Base-by-base conservation (phyloP, 192 early-diverging fungal genomes). In the Coemansia sp. region DNA sequence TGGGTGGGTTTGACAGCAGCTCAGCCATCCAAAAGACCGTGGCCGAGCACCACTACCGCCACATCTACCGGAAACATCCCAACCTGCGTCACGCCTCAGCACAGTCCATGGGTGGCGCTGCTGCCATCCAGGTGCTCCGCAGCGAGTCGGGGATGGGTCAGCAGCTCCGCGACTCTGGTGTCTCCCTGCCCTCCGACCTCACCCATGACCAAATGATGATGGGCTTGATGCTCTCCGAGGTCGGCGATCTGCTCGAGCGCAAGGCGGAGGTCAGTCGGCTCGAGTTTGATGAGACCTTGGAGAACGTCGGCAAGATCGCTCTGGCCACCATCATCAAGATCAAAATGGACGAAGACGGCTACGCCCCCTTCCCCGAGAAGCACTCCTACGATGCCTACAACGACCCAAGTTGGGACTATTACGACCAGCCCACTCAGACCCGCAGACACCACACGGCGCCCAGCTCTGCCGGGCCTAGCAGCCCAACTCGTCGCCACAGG, bases 271-370 rank as follows among this genome's bases (percentile, higher is more conserved):
- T 39, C 13, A 62, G 62, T 7, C 61, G 58, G 12, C 31, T 80
- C n/a, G 48, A 64, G 28, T 69, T 61, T 18, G 77, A 75, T 26
- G 77, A 80, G 23, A 72, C 61, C 6, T 47, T 80, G 63, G 72
- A 75, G 63, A 66, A 68, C 34, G 42, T 80, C 6, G 77, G 71
- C 12, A 66, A 55, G 16, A 80, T 80, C 36, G 77, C 77, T 0
- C n/a, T 80, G 55, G 77, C 77, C 28, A 75, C 77, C 2, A 34
- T 80, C 13, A 72, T 80, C 59, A 71, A 75, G 68, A 71, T 80
- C 53, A 75, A 75, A 60, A 71, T 80, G 53, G 77, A 80, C 28
- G 77, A 80, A 60, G 72, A 74, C 14, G 28, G 28, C 13, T 28
- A 53, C 13, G 13, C 52, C 7, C 52, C 52, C 7, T 53, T 53